These are phyloP conservation scores for Alternaria brassicae DNA, from an alignment of 2,329 filamentous ascomycete species.

Conservation along the genomic window DNA sequence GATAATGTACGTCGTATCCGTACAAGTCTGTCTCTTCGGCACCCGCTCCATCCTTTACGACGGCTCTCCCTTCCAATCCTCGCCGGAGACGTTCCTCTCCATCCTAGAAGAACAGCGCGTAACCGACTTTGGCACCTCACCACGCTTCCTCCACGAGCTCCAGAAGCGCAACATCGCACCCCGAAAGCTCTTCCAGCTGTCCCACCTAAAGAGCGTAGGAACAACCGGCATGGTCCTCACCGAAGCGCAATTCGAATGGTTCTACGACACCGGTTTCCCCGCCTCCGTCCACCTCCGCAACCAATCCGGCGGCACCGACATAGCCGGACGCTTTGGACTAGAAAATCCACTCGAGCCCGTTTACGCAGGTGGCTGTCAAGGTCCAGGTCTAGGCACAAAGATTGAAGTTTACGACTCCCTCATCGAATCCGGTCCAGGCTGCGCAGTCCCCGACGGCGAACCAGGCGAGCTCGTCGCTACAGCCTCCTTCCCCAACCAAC, in stretches of 20 bases:
- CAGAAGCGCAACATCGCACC: constrained; percentile 70
- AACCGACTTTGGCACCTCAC: constrained; percentile 77
- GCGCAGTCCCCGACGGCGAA: constrained; percentile 66
- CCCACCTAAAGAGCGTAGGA: constrained; percentile 66
- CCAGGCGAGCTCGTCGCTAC: constrained; percentile 79
- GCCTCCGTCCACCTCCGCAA: constrained; percentile 71
- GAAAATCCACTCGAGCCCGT: constrained; percentile 75
- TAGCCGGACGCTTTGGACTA: constrained; percentile 69
- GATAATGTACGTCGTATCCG: constrained; percentile 82
- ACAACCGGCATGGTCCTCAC: constrained; percentile 85
- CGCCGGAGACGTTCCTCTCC: constrained; percentile 67
- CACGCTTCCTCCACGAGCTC: constrained; percentile 77
- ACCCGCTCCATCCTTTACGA: constrained; percentile 76
- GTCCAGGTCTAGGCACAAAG: constrained; percentile 60
- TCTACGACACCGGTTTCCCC: constrained; percentile 76
- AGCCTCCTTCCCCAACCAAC: constrained; percentile 76
- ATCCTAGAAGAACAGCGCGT: constrained; percentile 69
- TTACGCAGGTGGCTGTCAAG: constrained; percentile 65
- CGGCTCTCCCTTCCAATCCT: constrained; percentile 79
- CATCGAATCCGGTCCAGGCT: constrained; percentile 55
- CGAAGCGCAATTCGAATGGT: constrained; percentile 80
- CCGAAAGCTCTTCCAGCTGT: constrained; percentile 68
- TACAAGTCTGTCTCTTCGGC: constrained; percentile 67
- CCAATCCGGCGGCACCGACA: constrained; percentile 79
- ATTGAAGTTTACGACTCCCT: constrained; percentile 67